Conservation (phyloP, 345 rosid species). For the Rhodamnia rubescens region DNA sequence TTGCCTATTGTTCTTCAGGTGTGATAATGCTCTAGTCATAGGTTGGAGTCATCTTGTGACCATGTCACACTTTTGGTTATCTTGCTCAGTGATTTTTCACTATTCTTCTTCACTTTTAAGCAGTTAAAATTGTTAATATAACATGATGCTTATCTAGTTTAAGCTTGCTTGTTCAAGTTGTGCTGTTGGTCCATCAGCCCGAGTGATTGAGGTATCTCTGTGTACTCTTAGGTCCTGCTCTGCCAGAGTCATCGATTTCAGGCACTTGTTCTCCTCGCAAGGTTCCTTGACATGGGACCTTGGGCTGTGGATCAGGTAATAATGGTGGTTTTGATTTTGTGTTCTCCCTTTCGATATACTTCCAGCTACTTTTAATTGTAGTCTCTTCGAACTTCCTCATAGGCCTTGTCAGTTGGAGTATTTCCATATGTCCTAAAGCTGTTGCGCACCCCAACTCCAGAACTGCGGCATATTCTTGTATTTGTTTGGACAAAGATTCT, state of each 20-base stretch:
- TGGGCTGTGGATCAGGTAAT: constrained; percentile 98
- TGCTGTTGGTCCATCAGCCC: constrained; percentile 1
- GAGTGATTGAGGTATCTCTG: background rate
- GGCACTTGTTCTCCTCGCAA: constrained; percentile 91
- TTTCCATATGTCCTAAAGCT: constrained; percentile 95
- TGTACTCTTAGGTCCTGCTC: constrained; percentile 63
- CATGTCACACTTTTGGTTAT: background rate
- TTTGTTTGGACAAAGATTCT: constrained; percentile 99
- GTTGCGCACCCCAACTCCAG: constrained; percentile 82
- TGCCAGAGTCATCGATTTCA: constrained; percentile 97
- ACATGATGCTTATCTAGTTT: background rate
- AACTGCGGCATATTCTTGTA: constrained; percentile 92
- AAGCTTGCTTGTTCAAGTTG: background rate
- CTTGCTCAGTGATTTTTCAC: background rate
- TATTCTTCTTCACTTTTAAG: background rate
- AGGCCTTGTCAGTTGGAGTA: constrained; percentile 98
- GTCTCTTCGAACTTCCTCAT: constrained; percentile 5
- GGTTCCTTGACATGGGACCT: constrained; percentile 98
- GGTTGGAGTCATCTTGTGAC: background rate
- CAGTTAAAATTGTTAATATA: background rate
- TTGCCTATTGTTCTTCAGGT: constrained; percentile 99
- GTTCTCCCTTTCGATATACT: background rate
- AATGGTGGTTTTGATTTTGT: constrained; percentile 1
- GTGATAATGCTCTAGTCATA: constrained; percentile 41
- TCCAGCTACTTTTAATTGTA: background rate